Base-by-base conservation (phyloP, 2,329 filamentous ascomycete species). In the Seiridium cupressi region DNA sequence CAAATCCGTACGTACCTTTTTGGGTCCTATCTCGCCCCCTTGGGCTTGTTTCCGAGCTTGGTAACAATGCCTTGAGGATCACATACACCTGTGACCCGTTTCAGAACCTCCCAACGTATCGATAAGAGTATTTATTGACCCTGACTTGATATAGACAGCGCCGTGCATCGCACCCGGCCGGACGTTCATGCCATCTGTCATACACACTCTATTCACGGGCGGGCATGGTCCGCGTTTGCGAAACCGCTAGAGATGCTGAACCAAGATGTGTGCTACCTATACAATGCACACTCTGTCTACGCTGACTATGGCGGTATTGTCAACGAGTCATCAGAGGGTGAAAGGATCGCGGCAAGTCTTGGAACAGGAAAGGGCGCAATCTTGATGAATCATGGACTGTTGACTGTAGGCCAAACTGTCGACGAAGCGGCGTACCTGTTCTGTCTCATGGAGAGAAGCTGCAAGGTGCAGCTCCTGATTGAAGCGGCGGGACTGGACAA, bases 351-450 rank as follows among this genome's bases (percentile, higher is more conserved):
- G 0, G 73, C 74, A 11, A 80, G 84, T 0, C 69, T 88, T 2
- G 85, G 85, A 0, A 78, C 77, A 51, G 46, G 47, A 4, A 84
- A 71, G 66, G 83, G 76, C 1, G 73, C 83, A 66, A 84, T 88
- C 40, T 71, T 88, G 47, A 72, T 81, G 54, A 89, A 88, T 65
- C 85, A 88, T 67, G 85, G 86, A 0, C 69, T 88, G 13, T 67
- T 88, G 57, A 87, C 84, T 0, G 84, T 85, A 0, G 85, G 86
- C 1, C 67, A 68, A 3, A 88, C 85, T 0, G 84, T 88, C 6
- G 86, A 88, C 63, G 85, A 88, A 69, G 85, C 85, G 1, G 84
- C 84, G 0, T 88, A 83, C 66, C 70, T 87, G 38, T 87, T 86
- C 68, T 81, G 79, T 1, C 44, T 31, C 51, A 55, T 74, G 67